Conservation (phyloP, 108 stramenopile species). For the Cyclotella choctawhatcheeana region DNA sequence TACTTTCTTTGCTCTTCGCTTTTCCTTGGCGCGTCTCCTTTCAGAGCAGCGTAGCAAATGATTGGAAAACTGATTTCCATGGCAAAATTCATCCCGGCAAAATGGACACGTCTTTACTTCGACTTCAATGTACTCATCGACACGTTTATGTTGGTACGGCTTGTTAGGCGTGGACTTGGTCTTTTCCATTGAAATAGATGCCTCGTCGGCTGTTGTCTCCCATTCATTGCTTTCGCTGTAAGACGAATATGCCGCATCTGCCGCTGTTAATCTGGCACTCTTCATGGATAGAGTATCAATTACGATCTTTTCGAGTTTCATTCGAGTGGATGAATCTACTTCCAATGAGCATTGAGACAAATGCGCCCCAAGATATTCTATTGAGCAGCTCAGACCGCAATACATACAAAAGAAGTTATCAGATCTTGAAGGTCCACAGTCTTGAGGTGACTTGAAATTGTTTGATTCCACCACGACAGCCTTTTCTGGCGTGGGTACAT, state of each 20-base stretch:
- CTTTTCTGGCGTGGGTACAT: neutral
- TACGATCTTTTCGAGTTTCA: slow-evolving; percentile 20
- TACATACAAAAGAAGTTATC: slow-evolving; percentile 30
- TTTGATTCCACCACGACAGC: neutral
- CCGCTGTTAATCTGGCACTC: slow-evolving; percentile 1
- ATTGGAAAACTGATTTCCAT: slow-evolving; percentile 32
- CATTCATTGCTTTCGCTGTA: too few species aligned
- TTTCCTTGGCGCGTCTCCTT: slow-evolving; percentile 18
- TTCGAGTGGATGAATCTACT: slow-evolving; percentile 17
- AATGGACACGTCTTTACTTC: slow-evolving; percentile 44
- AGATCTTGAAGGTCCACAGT: slow-evolving; percentile 10
- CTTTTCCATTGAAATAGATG: neutral
- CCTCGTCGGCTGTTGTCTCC: too few species aligned
- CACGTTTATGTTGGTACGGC: slow-evolving; percentile 1
- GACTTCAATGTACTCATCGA: slow-evolving; percentile 10
- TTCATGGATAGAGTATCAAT: slow-evolving; percentile 3
- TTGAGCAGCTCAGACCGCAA: slow-evolving; percentile 36
- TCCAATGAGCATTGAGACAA: slow-evolving; percentile 18
- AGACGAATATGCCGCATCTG: neutral
- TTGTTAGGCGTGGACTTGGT: neutral
- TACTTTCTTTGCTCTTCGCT: slow-evolving; percentile 16
- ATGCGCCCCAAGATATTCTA: slow-evolving; percentile 17
- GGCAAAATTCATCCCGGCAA: slow-evolving; percentile 23
- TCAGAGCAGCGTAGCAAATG: slow-evolving; percentile 34
- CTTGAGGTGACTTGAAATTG: slow-evolving; percentile 36